Base-by-base conservation (phyloP, 2,329 filamentous ascomycete genomes). In the Fulvia fulva region DNA sequence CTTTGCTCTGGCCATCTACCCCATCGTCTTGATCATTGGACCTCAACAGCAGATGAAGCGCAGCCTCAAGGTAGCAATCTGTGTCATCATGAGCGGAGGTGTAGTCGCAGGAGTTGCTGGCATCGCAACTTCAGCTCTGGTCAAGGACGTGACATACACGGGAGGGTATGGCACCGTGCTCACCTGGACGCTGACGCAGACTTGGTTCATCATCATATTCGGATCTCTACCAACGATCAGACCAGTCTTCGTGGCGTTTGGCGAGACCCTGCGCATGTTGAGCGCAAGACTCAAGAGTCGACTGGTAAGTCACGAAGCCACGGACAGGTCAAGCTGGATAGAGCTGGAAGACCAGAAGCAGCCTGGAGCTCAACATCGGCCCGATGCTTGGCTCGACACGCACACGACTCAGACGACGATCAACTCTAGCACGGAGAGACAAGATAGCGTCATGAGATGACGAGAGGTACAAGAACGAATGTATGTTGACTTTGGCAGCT, bases 191-290 rank as follows among this genome's bases (percentile, higher is more conserved):
- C 32, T 54, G 28, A 64, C 59, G 1, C 58, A 63, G 45, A 60
- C 58, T 25, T 65, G 63, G 63, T 63, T 63, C 41, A 65, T 63
- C 56, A 65, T 65, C 53, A 65, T 63, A 41, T 61, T 63, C 37
- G 61, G 61, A 26, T 61, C 58, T 9, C 51, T 65, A 11, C 57
- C 61, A 8, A 56, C 58, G 5, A 53, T 61, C 21, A 55, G 59
- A n/a, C 46, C 56, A 12, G 51, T 63, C n/a, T 56, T 63, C 45
- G 43, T 62, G 12, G 37, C 53, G 5, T 45, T 55, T 11, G 58
- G 51, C 9, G 34, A 16, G n/a, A 37, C 34, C 5, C 34, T 37
- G 5, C 34, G 34, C 34, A 37, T 37, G 16, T 16, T 37, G 7
- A 37, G 34, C 14, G 34, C 34, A 14, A 37, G n/a, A 14, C 34